Conservation (phyloP, 495 filamentous ascomycete genomes). For the Neurospora intermedia region DNA sequence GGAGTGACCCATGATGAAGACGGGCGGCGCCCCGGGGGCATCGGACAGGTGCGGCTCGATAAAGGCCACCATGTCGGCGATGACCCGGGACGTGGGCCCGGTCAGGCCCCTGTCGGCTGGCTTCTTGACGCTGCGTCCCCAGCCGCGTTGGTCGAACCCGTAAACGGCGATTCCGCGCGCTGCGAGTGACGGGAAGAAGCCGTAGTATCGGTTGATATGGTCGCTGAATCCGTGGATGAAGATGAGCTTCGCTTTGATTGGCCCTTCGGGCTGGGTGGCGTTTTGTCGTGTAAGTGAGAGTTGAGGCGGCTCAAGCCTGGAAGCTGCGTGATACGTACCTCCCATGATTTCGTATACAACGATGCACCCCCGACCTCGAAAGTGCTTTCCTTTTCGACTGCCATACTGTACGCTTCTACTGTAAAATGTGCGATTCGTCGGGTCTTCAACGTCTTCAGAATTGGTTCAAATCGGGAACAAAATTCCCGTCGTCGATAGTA, state of each 20-base stretch:
- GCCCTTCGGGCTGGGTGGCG: slow-evolving; percentile 33
- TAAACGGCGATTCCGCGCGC: slow-evolving; percentile 60
- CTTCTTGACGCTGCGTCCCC: slow-evolving; percentile 41
- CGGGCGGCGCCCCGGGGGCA: slow-evolving; percentile 29
- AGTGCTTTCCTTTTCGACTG: slow-evolving; percentile 38
- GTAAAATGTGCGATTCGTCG: neutral
- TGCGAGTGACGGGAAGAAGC: slow-evolving; percentile 58
- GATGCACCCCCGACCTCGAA: slow-evolving; percentile 44
- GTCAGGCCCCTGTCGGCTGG: slow-evolving; percentile 51
- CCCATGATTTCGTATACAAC: slow-evolving; percentile 82
- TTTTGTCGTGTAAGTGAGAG: neutral
- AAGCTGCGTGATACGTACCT: slow-evolving; percentile 38
- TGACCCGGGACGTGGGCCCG: slow-evolving; percentile 58
- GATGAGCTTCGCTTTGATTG: slow-evolving; percentile 54
- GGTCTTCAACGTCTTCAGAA: neutral
- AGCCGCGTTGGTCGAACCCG: slow-evolving; percentile 71
- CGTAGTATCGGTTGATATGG: slow-evolving; percentile 64
- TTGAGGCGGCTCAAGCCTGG: neutral
- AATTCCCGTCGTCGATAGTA: neutral
- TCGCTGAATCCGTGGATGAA: slow-evolving; percentile 86
- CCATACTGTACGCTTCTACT: slow-evolving; percentile 25
- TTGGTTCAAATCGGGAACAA: neutral
- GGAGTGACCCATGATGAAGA: slow-evolving; percentile 83
- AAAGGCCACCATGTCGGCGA: slow-evolving; percentile 68
- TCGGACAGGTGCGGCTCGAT: slow-evolving; percentile 34